Conservation (phyloP, 2,329 filamentous ascomycete genomes). For the Talaromyces amestolkiae region DNA sequence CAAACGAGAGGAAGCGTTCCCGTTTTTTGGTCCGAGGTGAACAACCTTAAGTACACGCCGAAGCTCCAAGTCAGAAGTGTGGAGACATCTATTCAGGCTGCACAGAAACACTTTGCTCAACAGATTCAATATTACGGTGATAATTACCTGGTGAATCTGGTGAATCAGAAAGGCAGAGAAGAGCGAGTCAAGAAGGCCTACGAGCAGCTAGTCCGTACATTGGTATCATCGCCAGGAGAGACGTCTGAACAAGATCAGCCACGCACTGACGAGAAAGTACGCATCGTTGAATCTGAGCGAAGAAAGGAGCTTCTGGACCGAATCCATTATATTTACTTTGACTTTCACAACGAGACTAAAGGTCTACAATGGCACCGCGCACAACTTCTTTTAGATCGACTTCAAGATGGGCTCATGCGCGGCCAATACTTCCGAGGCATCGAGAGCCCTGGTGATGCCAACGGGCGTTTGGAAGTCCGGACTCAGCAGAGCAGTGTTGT, state of each 20-base stretch:
- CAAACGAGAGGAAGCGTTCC: conserved; percentile 96
- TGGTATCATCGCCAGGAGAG: conserved; percentile 69
- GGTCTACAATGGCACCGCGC: conserved; percentile 91
- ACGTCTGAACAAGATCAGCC: conserved; percentile 60
- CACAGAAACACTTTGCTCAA: conserved; percentile 84
- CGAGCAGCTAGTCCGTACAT: conserved; percentile 77
- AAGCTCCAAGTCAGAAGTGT: conserved; percentile 83
- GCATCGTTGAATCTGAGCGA: conserved; percentile 65
- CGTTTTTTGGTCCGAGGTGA: conserved; percentile 94
- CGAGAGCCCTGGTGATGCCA: conserved; percentile 70
- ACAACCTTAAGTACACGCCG: conserved; percentile 86
- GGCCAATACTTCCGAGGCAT: conserved; percentile 92
- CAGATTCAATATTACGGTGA: conserved; percentile 93
- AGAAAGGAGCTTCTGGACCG: conserved; percentile 69
- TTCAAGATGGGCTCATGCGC: conserved; percentile 70
- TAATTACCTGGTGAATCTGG: conserved; percentile 94
- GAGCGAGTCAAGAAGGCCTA: conserved; percentile 87
- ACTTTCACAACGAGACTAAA: conserved; percentile 97
- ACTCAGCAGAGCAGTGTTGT: conserved; percentile 84
- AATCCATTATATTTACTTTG: conserved; percentile 95
- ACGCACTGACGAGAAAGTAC: conserved; percentile 75
- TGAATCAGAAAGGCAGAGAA: conserved; percentile 94
- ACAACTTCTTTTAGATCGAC: conserved; percentile 76
- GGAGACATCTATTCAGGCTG: conserved; percentile 74
- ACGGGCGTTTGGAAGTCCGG: conserved; percentile 74